A percentile compares a stretch with the other conserved stretches of the same genome.
Conservation (phyloP, 768 basidiomycete genomes). For the Podaxis sp. region DNA sequence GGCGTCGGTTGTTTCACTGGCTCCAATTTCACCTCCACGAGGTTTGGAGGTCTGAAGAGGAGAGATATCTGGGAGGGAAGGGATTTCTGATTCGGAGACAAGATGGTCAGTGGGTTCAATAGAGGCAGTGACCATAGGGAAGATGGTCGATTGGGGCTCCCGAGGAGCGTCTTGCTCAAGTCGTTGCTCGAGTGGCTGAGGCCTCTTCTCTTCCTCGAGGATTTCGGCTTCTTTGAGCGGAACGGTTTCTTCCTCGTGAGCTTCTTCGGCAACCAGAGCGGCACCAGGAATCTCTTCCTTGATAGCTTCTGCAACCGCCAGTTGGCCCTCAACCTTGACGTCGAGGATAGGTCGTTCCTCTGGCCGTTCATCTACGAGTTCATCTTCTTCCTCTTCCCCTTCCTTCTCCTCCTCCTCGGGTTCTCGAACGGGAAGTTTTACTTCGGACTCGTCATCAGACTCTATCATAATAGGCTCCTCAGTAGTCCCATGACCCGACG, state of each 20-base stretch:
- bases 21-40: background rate
- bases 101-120: background rate
- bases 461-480: conserved; percentile 12
- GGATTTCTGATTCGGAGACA: background rate
- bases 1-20: background rate
- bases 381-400: background rate
- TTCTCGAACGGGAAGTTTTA: background rate
- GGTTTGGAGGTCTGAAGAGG: background rate
- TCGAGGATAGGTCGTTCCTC: background rate
- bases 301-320: conserved; percentile 18
- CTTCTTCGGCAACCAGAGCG: conserved; percentile 12
- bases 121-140: background rate
- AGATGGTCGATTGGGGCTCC: background rate
- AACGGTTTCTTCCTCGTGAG: conserved; percentile 1
- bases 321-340: conserved; percentile 18
- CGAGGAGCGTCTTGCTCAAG: background rate
- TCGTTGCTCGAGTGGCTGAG: background rate
- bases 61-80: background rate
- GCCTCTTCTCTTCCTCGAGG: no score
- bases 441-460: conserved; percentile 16
- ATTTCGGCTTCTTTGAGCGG: background rate
- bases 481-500: background rate
- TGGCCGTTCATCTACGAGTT: background rate
- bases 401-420: background rate
- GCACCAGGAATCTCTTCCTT: conserved; percentile 19